Base-by-base conservation (phyloP, 148 eudicot genomes). In the Amaranthus palmeri region DNA sequence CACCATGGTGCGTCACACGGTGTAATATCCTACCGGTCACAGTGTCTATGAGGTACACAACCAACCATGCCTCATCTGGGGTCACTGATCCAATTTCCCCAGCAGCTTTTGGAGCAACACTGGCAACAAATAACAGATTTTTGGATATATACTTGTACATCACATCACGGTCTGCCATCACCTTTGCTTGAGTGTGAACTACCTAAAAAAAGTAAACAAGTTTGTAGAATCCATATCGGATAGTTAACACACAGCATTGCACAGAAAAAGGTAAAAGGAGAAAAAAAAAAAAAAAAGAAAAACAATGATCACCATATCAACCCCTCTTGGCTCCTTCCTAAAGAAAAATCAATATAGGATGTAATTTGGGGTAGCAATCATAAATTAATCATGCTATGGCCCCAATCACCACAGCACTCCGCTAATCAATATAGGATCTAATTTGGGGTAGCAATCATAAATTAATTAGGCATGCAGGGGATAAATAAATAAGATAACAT, bases 101-200 rank as follows among this genome's bases (percentile, higher is more conserved):
- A 62, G 77, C 81, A 74, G 93, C 99, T 86, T 96, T 90, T 54
- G 99, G 99, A 42, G 97, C 69, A 82, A 81, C 95, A 61, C 96
- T 92, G 48, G 92, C 97, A 70, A 92, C 85, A 76, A 96, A 96
- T 64, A 96, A 81, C 59, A 92, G 68, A 80, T 96, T 96, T 71
- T 87, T 96, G 42, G 97, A 96, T 78, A 86, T 72, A 76, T 96
- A 96, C 79, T 96, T 96, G 82, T 90, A 96, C 93, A 92, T 86
- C 70, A 96, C 93, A 80, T 92, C 96, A 75, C 90, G 91, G 72
- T 96, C 97, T 51, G 84, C 81, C 69, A 85, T 74, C 62, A 86
- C 91, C 81, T 96, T 96, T 65, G 97, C 92, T 81, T 96, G 99
- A 74, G 99, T 96, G 73, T 96, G 99, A 68, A 96, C 96, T 62